Conservation (phyloP, 495 filamentous ascomycete genomes). For the Lasiosphaeria hispida region DNA sequence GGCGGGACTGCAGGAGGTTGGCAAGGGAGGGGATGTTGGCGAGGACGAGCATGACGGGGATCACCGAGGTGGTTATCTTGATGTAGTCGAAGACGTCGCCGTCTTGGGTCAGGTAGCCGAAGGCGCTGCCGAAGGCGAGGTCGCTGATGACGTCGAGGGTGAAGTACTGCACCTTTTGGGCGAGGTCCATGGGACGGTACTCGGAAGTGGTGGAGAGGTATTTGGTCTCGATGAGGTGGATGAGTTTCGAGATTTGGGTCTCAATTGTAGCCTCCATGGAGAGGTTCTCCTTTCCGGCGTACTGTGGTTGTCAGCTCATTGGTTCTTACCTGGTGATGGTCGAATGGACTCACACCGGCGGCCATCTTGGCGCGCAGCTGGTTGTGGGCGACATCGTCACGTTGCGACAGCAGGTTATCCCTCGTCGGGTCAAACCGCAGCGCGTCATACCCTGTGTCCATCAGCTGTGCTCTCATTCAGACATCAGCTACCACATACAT, state of each 20-base stretch:
- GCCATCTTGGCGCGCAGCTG: constrained; percentile 33
- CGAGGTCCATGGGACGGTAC: constrained; percentile 48
- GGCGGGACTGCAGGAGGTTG: constrained; percentile 50
- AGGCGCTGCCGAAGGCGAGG: constrained; percentile 58
- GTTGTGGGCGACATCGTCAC: constrained; percentile 27
- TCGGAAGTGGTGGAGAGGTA: constrained; percentile 44
- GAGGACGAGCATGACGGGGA: constrained; percentile 51
- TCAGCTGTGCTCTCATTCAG: too few species aligned
- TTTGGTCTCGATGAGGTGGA: constrained; percentile 38
- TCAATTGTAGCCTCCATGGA: constrained; percentile 42
- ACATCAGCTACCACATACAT: not conserved
- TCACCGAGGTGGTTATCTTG: constrained; percentile 47
- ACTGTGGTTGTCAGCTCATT: constrained; percentile 9
- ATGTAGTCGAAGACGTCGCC: constrained; percentile 57
- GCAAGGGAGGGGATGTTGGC: constrained; percentile 32
- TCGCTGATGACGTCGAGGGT: constrained; percentile 66
- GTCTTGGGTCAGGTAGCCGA: constrained; percentile 60
- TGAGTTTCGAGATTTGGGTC: constrained; percentile 45
- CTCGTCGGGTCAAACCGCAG: constrained; percentile 41
- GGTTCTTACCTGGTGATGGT: not conserved
- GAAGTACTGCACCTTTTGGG: constrained; percentile 50
- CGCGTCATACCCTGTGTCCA: constrained; percentile 39
- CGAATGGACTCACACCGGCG: constrained; percentile 19
- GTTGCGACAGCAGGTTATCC: constrained; percentile 38
- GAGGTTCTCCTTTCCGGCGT: constrained; percentile 41